Base-by-base conservation (phyloP, 306 rosid species). In the Quercus wislizeni region DNA sequence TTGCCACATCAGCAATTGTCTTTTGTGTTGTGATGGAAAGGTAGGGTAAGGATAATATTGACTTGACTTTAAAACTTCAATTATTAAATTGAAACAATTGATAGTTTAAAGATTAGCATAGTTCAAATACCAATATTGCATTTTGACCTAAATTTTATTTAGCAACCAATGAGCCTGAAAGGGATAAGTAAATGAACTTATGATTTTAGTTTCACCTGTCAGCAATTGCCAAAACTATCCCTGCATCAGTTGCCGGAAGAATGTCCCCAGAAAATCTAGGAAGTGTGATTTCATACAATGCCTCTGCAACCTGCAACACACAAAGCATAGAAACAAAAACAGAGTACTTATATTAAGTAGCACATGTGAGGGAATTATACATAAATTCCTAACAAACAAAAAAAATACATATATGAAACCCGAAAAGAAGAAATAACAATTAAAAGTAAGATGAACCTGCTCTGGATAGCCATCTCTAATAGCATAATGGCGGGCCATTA, bases 401-500 rank as follows among this genome's bases (percentile, higher is more conserved):
- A 71, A 64, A 75, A 63, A 20, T 49, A 46, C 51, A 54, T 35
- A 43, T 19, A 58, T 55, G 6, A 12, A 43, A 54, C 23, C 43
- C 19, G 1, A 75, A 85, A 41, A 54, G 69, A 80, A 64, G 59
- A 43, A 73, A 76, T 71, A 74, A 23, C 21, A 77, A 69, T 71
- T 6, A 81, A 17, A 43, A 67, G 51, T 21, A 83, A 71, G 76
- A 75, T 67, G 73, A 82, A 94, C 97, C 97, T 91, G 91, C 84
- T 90, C 92, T 2, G 99, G 90, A 87, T 91, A 87, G 78, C 99
- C 97, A 73, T 92, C 97, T 85, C 91, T 83, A 80, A 92, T 90
- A 78, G 99, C 99, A 83, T 94, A 94, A 80, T 92, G 97, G 71
- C 95, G 92, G 55, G 93, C 99, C 97, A 94, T 94, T 59, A 91